These are phyloP conservation scores for Aspergillus unguis DNA, from an alignment of 2,329 filamentous ascomycete genomes.

Conservation along the genomic window DNA sequence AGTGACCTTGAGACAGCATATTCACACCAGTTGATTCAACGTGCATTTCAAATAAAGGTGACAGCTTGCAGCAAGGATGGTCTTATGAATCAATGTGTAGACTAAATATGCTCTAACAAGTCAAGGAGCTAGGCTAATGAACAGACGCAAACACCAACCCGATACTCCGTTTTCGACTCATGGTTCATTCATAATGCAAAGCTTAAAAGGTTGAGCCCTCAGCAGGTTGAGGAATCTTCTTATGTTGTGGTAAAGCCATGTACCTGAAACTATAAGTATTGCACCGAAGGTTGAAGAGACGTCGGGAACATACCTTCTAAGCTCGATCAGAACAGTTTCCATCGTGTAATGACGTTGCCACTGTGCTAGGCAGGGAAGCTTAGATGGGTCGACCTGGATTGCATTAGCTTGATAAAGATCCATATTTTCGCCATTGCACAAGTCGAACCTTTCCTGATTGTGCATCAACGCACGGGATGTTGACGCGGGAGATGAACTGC, in stretches of 20 bases:
- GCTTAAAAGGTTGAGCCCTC: conserved; percentile 68
- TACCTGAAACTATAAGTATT: conserved; percentile 57
- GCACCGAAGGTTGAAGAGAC: conserved; percentile 23
- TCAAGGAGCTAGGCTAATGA: conserved; percentile 23
- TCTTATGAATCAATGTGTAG: conserved; percentile 36
- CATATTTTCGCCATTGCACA: background rate
- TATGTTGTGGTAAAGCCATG: conserved; percentile 88
- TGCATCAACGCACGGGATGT: conserved; percentile 88
- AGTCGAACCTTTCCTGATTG: conserved; percentile 66
- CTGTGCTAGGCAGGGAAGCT: conserved; percentile 78
- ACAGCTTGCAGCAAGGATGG: conserved; percentile 21
- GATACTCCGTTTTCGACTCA: conserved; percentile 29
- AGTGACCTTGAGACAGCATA: too few species aligned
- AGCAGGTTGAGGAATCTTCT: conserved; percentile 90
- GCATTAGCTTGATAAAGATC: conserved; percentile 3
- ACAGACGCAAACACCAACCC: conserved; percentile 25
- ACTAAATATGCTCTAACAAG: conserved; percentile 37
- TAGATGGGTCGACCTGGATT: conserved; percentile 70
- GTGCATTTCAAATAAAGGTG: background rate
- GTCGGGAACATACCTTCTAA: conserved; percentile 62
- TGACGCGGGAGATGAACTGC: conserved; percentile 90
- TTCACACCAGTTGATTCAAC: too few species aligned
- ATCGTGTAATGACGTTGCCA: conserved; percentile 95
- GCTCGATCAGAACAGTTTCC: conserved; percentile 87
- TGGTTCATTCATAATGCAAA: conserved; percentile 21